Percentiles rank a stretch among this genome's conserved stretches.
Conservation (phyloP, 176 grass and related monocot genomes). For the Triticum urartu region DNA sequence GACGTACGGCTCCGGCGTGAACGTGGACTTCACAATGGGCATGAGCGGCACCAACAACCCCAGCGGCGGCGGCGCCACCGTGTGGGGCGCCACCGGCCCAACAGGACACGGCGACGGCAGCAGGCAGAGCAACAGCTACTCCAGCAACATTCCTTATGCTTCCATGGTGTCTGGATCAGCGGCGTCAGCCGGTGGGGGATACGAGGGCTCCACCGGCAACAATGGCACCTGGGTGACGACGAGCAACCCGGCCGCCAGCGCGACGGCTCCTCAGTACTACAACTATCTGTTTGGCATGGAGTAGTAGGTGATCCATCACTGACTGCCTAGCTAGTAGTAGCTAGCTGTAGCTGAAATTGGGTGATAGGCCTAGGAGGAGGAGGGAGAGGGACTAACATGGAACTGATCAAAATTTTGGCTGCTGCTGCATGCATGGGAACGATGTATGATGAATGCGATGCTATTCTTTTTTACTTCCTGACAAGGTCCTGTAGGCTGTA, state of each 20-base stretch:
- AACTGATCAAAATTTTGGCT: constrained; percentile 75
- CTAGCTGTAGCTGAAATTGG: constrained; percentile 26
- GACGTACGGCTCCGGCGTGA: constrained; percentile 56
- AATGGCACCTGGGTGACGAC: constrained; percentile 53
- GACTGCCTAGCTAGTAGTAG: constrained; percentile 13
- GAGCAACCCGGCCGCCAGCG: constrained; percentile 31
- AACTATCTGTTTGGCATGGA: constrained; percentile 78
- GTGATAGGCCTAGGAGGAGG: constrained; percentile 54
- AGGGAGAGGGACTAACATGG: constrained; percentile 56
- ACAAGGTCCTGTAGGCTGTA: constrained; percentile 28
- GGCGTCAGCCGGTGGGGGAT: not conserved
- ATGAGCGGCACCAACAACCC: constrained; percentile 27
- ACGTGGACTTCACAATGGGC: constrained; percentile 75
- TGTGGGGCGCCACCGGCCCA: constrained; percentile 41
- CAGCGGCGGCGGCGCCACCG: constrained; percentile 7
- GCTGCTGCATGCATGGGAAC: constrained; percentile 19
- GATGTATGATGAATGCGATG: constrained; percentile 22
- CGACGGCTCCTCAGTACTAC: constrained; percentile 60
- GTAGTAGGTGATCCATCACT: constrained; percentile 51
- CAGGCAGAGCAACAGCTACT: constrained; percentile 43
- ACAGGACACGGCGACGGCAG: constrained; percentile 42
- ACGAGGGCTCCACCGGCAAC: constrained; percentile 58
- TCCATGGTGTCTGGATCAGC: constrained; percentile 39
- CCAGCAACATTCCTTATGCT: constrained; percentile 59
- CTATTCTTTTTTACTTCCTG: constrained; percentile 56